phyloP scores from a whole-genome alignment of 805 yeast species.

The Metschnikowia matae region DNA sequence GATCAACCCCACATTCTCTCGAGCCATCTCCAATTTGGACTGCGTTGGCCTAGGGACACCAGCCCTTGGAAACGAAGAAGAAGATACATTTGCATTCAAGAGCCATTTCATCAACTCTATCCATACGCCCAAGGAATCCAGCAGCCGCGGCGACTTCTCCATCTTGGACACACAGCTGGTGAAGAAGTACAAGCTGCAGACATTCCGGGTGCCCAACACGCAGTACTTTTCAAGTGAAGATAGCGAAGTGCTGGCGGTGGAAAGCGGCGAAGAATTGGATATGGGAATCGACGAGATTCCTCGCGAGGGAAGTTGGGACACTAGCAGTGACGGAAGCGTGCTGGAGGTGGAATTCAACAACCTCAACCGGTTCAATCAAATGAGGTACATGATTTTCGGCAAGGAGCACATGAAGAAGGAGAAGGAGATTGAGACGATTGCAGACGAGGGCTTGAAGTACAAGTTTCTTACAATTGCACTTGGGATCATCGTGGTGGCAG shows the following conservation, averaged over 20 bases:
- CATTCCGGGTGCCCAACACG: conserved; percentile 17
- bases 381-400: conserved; percentile 34
- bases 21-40: conserved; percentile 6
- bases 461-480: conserved; percentile 41
- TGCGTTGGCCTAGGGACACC: conserved; percentile 11
- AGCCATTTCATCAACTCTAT: conserved; percentile 17
- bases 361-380: conserved; percentile 31
- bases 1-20: conserved; percentile 19
- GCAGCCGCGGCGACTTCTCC: conserved; percentile 3
- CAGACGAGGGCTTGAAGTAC: conserved; percentile 39
- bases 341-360: conserved; percentile 21
- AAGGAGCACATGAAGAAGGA: conserved; percentile 16
- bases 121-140: not conserved
- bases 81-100: conserved; percentile 16
- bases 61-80: conserved; percentile 8
- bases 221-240: conserved; percentile 7
- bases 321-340: conserved; percentile 9
- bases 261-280: conserved; percentile 8
- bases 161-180: conserved; percentile 16
- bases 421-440: conserved; percentile 23
- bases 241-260: conserved; percentile 9
- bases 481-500: conserved; percentile 39
- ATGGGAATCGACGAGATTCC: conserved; percentile 10
- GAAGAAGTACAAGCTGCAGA: conserved; percentile 37
- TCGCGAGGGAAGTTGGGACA: conserved; percentile 19